Base-by-base conservation (phyloP, 441 rosid species). In the Erysimum cheiri region DNA sequence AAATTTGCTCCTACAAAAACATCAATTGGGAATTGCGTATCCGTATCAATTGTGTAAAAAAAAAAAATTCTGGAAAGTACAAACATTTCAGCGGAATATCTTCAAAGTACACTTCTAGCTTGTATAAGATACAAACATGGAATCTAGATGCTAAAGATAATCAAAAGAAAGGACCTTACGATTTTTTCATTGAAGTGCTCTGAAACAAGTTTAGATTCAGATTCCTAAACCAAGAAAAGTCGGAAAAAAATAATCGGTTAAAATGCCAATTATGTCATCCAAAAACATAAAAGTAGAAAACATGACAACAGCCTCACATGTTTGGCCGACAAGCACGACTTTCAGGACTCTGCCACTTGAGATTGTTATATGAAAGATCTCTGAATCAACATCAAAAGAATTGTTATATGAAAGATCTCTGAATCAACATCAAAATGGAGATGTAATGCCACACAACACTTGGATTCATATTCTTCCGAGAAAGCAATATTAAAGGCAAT, bases 341-440 rank as follows among this genome's bases (percentile, higher is more conserved):
- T 11, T 78, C 87, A 47, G 89, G 85, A 73, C 80, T 84, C 80
- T 81, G 94, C 81, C 80, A 82, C 28, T 80, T 67, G 58, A 94
- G 90, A 84, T 88, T 79, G 70, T 94, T 94, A 81, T 88, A 94
- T 2, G 99, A 90, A 68, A 94, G 85, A 80, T 94, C 99, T 47
- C 99, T 92, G 91, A 77, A 79, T 43, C 37, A 67, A 71, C 35
- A 77, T 22, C 24, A 22, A 22, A 22, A 19, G 22, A 19, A 84
- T 88, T 79, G 70, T 94, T 94, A 81, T 88, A 94, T 2, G 99
- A 90, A 68, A 94, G 85, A 80, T 94, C 99, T 46, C 99, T 4
- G 17, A 36, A 40, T 48, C 22, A 22, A 62, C 29, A 63, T 58
- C 58, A 72, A 62, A 39, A 54, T 35, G 32, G 50, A 55, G 40